Conservation (phyloP, 2,329 filamentous ascomycete species). For the Fusarium keratoplasticum region DNA sequence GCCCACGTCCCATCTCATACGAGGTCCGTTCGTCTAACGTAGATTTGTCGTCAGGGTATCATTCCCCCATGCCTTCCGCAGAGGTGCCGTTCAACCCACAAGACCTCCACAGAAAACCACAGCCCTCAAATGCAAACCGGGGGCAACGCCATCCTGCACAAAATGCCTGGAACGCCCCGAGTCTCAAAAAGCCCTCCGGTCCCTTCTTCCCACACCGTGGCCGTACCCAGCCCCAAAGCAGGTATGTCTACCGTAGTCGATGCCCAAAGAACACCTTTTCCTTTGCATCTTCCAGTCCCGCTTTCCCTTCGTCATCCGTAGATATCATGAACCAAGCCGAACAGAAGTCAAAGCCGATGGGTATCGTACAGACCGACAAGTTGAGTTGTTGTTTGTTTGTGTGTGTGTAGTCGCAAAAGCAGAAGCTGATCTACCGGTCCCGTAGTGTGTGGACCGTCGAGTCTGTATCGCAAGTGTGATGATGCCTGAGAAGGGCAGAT, state of each 20-base stretch:
- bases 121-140: conserved; percentile 44
- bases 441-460: conserved; percentile 24
- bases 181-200: conserved; percentile 29
- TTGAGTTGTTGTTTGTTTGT: conserved; percentile 23
- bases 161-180: conserved; percentile 45
- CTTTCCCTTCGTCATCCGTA: conserved; percentile 45
- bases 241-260: conserved; percentile 43
- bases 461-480: conserved; percentile 33
- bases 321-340: conserved; percentile 46
- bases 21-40: conserved; percentile 49
- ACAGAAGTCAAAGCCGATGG: conserved; percentile 49
- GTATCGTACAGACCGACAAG: conserved; percentile 45
- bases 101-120: conserved; percentile 43
- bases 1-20: conserved; percentile 40
- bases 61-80: conserved; percentile 44
- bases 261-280: conserved; percentile 41
- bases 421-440: conserved; percentile 34
- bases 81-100: conserved; percentile 41
- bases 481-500: conserved; percentile 27
- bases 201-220: conserved; percentile 36
- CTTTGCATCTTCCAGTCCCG: conserved; percentile 39
- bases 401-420: conserved; percentile 39
- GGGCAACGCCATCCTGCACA: conserved; percentile 39
- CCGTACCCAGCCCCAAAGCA: conserved; percentile 38
- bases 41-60: conserved; percentile 53